A percentile compares a stretch with the other conserved stretches of the same genome.
Conservation (phyloP, 2,329 filamentous ascomycete species). For the Sclerotinia spermophila region DNA sequence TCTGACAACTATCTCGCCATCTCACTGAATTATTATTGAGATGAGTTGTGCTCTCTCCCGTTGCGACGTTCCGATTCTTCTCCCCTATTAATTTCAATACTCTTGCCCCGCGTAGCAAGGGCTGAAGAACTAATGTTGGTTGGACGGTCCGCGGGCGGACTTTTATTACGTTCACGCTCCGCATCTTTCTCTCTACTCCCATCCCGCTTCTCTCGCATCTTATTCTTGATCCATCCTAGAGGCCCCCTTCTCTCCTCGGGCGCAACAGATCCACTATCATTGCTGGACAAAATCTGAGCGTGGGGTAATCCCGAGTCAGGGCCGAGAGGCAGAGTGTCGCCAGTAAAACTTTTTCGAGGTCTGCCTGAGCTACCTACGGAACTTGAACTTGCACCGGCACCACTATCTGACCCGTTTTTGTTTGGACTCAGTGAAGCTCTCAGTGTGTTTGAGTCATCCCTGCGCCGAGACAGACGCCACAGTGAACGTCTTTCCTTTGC, state of each 20-base stretch:
- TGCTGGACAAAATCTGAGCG: constrained; percentile 37
- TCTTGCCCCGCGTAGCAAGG: constrained; percentile 30
- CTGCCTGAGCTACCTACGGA: constrained; percentile 60
- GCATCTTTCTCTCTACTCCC: constrained; percentile 36
- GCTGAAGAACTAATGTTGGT: constrained; percentile 20
- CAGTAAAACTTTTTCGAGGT: constrained; percentile 45
- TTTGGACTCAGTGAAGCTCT: constrained; percentile 44
- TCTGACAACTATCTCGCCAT: neutral
- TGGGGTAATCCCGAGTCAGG: constrained; percentile 32
- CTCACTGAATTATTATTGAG: constrained; percentile 14
- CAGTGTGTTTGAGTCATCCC: constrained; percentile 49
- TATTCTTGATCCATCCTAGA: constrained; percentile 62
- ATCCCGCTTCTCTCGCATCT: constrained; percentile 51
- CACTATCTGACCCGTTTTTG: constrained; percentile 54
- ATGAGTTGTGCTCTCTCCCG: constrained; percentile 21
- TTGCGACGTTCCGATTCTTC: constrained; percentile 25
- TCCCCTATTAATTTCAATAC: constrained; percentile 32
- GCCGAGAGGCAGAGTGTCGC: constrained; percentile 38
- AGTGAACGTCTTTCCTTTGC: constrained; percentile 64
- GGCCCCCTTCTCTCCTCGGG: constrained; percentile 51
- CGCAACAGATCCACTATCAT: constrained; percentile 29
- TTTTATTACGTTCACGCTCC: constrained; percentile 35
- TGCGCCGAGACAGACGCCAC: constrained; percentile 67
- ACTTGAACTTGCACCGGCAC: constrained; percentile 63
- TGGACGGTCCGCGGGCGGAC: constrained; percentile 33